Conservation (phyloP, 768 basidiomycete genomes). For the Cystofilobasidium ferigula region DNA sequence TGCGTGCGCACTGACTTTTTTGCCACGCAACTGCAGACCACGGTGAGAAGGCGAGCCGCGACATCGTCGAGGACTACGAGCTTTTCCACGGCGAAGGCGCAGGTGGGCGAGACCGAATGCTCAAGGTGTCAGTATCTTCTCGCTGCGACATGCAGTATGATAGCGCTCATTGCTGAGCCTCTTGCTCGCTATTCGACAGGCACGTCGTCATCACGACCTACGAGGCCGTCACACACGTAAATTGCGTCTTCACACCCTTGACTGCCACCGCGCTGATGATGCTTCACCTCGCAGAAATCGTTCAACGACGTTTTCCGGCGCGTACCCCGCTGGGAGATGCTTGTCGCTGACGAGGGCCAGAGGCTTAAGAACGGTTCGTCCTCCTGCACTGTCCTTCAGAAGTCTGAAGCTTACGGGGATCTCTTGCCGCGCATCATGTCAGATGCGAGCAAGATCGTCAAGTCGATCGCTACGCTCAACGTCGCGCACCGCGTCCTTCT, state of each 20-base stretch:
- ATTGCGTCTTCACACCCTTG: neutral
- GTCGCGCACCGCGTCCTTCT: constrained; percentile 71
- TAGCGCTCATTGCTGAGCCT: neutral
- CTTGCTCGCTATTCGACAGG: neutral
- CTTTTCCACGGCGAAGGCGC: constrained; percentile 48
- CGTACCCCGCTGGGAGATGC: constrained; percentile 83
- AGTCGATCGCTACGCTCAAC: constrained; percentile 66
- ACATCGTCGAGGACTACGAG: constrained; percentile 71
- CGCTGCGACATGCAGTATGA: neutral
- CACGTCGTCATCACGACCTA: constrained; percentile 74
- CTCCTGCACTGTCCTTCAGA: constrained; percentile 7
- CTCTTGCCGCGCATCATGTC: constrained; percentile 23
- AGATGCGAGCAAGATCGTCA: constrained; percentile 72
- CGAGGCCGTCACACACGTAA: constrained; percentile 56
- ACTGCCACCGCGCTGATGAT: neutral
- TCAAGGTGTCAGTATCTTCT: constrained; percentile 43
- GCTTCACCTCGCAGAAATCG: constrained; percentile 41
- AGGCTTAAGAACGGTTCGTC: constrained; percentile 19
- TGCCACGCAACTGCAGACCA: constrained; percentile 35
- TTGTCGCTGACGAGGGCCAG: constrained; percentile 45
- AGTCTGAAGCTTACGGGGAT: constrained; percentile 20
- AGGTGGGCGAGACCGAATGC: constrained; percentile 34
- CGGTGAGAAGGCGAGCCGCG: constrained; percentile 67
- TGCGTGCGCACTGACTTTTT: neutral
- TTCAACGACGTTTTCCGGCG: constrained; percentile 63